These are phyloP conservation scores for Xylariaceae sp. DNA, from an alignment of 2,329 filamentous ascomycete genomes.

Conservation along the genomic window DNA sequence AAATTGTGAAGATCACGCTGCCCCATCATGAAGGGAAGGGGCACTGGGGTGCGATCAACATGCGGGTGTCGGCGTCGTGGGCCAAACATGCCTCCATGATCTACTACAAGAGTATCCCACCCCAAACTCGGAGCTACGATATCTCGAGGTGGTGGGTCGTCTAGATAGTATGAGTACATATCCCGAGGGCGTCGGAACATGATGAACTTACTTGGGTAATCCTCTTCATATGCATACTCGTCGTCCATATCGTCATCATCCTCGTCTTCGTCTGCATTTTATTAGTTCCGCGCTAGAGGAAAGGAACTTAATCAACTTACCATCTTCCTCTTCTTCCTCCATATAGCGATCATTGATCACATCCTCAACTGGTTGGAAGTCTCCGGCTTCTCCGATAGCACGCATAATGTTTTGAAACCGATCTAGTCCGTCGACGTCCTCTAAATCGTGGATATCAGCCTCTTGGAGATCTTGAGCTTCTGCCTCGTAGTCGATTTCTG, in stretches of 20 bases:
- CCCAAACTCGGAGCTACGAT: constrained; percentile 56
- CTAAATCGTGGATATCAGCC: constrained; percentile 56
- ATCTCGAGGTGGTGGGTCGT: constrained; percentile 53
- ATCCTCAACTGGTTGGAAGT: constrained; percentile 54
- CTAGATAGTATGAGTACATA: constrained; percentile 33
- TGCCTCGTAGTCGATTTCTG: constrained; percentile 60
- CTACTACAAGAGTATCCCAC: constrained; percentile 64
- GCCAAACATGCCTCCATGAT: constrained; percentile 51
- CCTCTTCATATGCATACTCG: constrained; percentile 67
- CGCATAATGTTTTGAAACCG: constrained; percentile 62
- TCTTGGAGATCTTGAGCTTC: constrained; percentile 63
- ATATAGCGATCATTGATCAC: constrained; percentile 60
- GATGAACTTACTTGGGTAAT: constrained; percentile 59
- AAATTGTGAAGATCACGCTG: constrained; percentile 38
- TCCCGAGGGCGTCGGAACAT: background rate
- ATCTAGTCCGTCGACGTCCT: constrained; percentile 46
- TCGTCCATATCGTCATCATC: constrained; percentile 77
- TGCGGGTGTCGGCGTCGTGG: constrained; percentile 62
- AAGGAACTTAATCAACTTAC: constrained; percentile 36
- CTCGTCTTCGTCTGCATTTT: constrained; percentile 55
- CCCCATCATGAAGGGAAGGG: constrained; percentile 48
- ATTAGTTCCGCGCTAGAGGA: constrained; percentile 32
- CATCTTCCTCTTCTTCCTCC: constrained; percentile 66
- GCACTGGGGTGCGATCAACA: constrained; percentile 65
- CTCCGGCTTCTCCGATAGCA: constrained; percentile 59